These are phyloP conservation scores for Eutypa lata DNA, from an alignment of 2,329 filamentous ascomycete genomes.

Conservation along the genomic window DNA sequence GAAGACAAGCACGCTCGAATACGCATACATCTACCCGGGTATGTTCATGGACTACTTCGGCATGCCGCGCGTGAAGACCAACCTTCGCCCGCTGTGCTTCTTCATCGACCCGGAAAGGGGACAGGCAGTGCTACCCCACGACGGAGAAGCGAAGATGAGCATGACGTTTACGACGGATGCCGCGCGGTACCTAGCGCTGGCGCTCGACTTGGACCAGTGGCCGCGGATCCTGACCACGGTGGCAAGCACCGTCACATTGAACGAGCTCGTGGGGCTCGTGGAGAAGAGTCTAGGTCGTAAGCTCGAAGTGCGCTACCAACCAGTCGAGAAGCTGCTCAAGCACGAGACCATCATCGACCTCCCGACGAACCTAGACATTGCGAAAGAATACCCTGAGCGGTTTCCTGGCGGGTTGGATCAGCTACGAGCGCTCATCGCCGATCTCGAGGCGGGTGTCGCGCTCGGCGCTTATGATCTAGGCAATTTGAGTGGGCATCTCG, in stretches of 20 bases:
- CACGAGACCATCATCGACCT: constrained; percentile 20
- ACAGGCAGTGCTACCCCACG: constrained; percentile 25
- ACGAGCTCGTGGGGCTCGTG: constrained; percentile 24
- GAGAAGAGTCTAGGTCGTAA: constrained; percentile 16
- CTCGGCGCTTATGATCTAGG: constrained; percentile 28
- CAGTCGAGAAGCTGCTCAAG: constrained; percentile 19
- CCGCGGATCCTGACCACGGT: constrained; percentile 25
- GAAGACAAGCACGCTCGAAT: constrained; percentile 29
- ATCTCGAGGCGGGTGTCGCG: constrained; percentile 28
- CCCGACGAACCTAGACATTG: constrained; percentile 24
- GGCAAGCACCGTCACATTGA: constrained; percentile 25
- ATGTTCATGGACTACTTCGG: constrained; percentile 37
- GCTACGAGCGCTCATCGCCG: constrained; percentile 23
- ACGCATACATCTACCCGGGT: constrained; percentile 31
- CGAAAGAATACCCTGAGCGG: constrained; percentile 18
- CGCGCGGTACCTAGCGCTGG: constrained; percentile 27
- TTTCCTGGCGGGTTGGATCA: constrained; percentile 24
- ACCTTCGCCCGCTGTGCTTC: constrained; percentile 26
- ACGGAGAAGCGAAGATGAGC: constrained; percentile 28
- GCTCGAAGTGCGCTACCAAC: constrained; percentile 25
- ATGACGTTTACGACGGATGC: constrained; percentile 29
- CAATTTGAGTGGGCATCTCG: constrained; percentile 11
- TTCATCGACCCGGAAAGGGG: constrained; percentile 26
- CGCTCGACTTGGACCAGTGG: constrained; percentile 28
- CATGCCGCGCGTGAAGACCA: constrained; percentile 21